Evolutionary conservation across 1,284 basidiomycete species (phyloP).

Genomic region (Ceratobasidium sp.): DNA sequence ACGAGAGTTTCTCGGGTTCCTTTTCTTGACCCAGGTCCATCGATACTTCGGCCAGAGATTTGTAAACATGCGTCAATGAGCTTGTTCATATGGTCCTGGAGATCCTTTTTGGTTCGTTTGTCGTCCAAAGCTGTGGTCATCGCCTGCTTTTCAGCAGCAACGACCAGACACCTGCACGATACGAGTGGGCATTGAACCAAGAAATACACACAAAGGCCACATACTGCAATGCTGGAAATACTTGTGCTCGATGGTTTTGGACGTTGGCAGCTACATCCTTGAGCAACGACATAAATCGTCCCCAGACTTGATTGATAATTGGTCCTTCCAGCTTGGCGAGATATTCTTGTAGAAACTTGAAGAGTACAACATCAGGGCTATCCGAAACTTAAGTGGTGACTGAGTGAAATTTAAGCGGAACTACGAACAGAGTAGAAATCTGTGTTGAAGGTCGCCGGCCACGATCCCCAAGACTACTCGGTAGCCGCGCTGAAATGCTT

Average conservation of each 20-base stretch:
- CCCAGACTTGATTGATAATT: slow-evolving; percentile 93
- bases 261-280: slow-evolving; percentile 80
- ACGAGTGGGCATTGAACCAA: neutral
- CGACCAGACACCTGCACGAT: slow-evolving; percentile 77
- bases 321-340: slow-evolving; percentile 88
- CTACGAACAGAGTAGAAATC: slow-evolving; percentile 75
- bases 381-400: slow-evolving; percentile 30
- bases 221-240: slow-evolving; percentile 82
- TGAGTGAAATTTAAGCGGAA: neutral
- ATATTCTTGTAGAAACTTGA: slow-evolving; percentile 92
- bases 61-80: slow-evolving; percentile 85
- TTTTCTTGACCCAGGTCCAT: slow-evolving; percentile 55
- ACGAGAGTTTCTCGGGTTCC: slow-evolving; percentile 63
- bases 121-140: slow-evolving; percentile 94
- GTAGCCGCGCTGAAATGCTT: slow-evolving; percentile 74
- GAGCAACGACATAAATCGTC: slow-evolving; percentile 80
- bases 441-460: slow-evolving; percentile 58
- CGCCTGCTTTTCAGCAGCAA: slow-evolving; percentile 86
- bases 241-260: slow-evolving; percentile 75
- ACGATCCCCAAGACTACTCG: slow-evolving; percentile 69
- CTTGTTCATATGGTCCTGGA: slow-evolving; percentile 92
- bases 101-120: slow-evolving; percentile 86
- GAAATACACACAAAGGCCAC: slow-evolving; percentile 49
- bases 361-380: slow-evolving; percentile 77
- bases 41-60: slow-evolving; percentile 80